Conservation (phyloP, 1,284 basidiomycete species). For the Papiliotrema laurentii region DNA sequence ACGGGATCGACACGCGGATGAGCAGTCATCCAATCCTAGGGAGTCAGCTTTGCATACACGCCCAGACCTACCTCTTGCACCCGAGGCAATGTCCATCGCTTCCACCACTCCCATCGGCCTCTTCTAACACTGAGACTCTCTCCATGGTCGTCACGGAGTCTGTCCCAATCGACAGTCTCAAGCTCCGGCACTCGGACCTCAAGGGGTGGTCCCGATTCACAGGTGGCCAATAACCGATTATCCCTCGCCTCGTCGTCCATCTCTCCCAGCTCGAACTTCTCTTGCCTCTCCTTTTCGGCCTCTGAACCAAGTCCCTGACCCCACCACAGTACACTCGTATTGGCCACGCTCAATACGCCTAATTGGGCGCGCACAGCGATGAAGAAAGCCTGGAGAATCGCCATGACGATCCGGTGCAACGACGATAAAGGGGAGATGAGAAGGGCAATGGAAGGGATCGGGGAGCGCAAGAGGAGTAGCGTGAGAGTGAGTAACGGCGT, state of each 20-base stretch:
- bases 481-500: constrained; percentile 32
- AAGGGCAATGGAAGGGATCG: constrained; percentile 52
- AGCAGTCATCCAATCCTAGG: constrained; percentile 52
- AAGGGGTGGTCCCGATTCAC: constrained; percentile 52
- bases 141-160: constrained; percentile 28
- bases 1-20: constrained; percentile 52
- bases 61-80: constrained; percentile 33
- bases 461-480: constrained; percentile 36
- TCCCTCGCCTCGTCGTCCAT: constrained; percentile 6
- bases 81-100: constrained; percentile 23
- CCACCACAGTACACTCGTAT: constrained; percentile 50
- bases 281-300: constrained; percentile 17
- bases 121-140: constrained; percentile 24
- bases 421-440: constrained; percentile 50
- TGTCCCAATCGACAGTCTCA: constrained; percentile 50
- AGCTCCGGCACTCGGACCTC: constrained; percentile 50
- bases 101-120: constrained; percentile 24
- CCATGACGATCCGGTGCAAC: constrained; percentile 42
- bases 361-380: constrained; percentile 35
- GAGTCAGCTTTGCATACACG: constrained; percentile 14
- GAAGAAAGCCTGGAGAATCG: constrained; percentile 48
- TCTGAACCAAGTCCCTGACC: constrained; percentile 29
- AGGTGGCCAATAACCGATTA: constrained; percentile 50
- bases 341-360: constrained; percentile 49
- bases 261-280: not conserved